Percentiles rank a stretch among this genome's conserved stretches.
Evolutionary conservation across 1,284 basidiomycete species (phyloP).

Genomic region (Amylostereum areolatum): DNA sequence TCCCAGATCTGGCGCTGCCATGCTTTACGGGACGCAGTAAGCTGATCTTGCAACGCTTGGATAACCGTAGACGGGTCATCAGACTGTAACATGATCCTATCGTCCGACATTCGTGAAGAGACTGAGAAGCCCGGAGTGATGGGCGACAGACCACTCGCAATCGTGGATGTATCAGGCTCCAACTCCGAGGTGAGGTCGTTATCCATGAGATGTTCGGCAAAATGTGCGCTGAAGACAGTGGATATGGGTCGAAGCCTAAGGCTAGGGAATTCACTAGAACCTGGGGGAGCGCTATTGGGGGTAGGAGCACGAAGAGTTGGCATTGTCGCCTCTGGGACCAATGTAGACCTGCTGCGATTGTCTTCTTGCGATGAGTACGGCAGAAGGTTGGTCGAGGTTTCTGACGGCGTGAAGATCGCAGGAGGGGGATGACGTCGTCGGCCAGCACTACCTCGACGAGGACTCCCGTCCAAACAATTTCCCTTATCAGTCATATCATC

Average conservation of each 20-base stretch:
- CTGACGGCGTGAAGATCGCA: constrained; percentile 8
- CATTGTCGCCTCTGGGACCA: background rate
- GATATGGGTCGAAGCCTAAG: constrained; percentile 73
- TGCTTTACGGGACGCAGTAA: constrained; percentile 48
- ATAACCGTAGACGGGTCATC: constrained; percentile 46
- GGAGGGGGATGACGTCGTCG: constrained; percentile 3
- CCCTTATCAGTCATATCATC: no score
- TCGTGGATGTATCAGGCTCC: constrained; percentile 42
- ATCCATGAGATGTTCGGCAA: constrained; percentile 53
- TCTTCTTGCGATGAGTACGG: constrained; percentile 6
- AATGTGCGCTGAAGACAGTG: constrained; percentile 65
- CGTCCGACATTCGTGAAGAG: constrained; percentile 11
- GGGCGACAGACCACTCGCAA: constrained; percentile 37
- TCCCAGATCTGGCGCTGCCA: constrained; percentile 73
- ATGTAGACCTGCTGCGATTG: constrained; percentile 1
- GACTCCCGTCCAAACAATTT: background rate
- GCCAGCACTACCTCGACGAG: background rate
- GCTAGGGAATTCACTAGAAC: constrained; percentile 53
- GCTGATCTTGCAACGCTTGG: constrained; percentile 55
- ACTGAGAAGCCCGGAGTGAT: constrained; percentile 38
- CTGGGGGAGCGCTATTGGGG: constrained; percentile 58
- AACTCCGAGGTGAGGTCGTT: constrained; percentile 26
- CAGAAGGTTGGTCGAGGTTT: constrained; percentile 10
- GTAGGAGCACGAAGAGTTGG: constrained; percentile 35
- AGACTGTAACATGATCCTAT: constrained; percentile 20